These are phyloP conservation scores for Bolboschoenoplectus hybrid DNA, from an alignment of 202 grass and related monocot genomes.

Conservation along the genomic window DNA sequence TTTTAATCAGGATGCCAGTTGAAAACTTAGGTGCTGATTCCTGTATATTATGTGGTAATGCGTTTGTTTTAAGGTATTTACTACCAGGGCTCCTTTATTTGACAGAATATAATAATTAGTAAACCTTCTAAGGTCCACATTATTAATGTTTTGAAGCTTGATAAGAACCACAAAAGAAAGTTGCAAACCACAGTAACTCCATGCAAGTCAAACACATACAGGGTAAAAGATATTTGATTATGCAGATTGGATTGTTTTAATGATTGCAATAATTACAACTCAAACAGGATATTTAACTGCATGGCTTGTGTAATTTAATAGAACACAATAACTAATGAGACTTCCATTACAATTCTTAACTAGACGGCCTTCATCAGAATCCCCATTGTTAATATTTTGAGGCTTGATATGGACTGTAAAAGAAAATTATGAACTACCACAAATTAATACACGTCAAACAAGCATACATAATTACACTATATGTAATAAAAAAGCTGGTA, in stretches of 20 bases:
- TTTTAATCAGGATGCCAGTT: conserved; percentile 17
- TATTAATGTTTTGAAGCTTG: conserved; percentile 12
- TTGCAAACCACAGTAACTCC: not conserved
- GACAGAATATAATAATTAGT: not conserved
- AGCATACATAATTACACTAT: not conserved
- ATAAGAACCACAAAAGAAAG: not conserved
- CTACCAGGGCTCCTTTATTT: not conserved
- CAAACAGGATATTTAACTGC: conserved; percentile 19
- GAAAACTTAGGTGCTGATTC: not conserved
- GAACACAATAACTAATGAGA: not conserved
- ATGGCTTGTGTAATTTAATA: conserved; percentile 22
- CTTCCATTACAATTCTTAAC: not conserved
- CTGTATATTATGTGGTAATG: not conserved
- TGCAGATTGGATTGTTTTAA: not conserved
- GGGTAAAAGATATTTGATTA: not conserved
- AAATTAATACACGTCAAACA: conserved; percentile 3
- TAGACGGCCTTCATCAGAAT: not conserved
- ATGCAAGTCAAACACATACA: not conserved
- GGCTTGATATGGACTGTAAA: not conserved
- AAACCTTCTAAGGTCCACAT: conserved; percentile 6
- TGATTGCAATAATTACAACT: not conserved
- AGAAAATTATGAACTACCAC: not conserved
- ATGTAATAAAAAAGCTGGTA: not conserved
- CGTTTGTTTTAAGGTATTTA: conserved; percentile 1
- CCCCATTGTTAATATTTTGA: not conserved